Percentiles rank a stretch among this genome's conserved stretches.
phyloP scores from a whole-genome alignment of 768 basidiomycete genomes.

The Phaeolepiota aurea region DNA sequence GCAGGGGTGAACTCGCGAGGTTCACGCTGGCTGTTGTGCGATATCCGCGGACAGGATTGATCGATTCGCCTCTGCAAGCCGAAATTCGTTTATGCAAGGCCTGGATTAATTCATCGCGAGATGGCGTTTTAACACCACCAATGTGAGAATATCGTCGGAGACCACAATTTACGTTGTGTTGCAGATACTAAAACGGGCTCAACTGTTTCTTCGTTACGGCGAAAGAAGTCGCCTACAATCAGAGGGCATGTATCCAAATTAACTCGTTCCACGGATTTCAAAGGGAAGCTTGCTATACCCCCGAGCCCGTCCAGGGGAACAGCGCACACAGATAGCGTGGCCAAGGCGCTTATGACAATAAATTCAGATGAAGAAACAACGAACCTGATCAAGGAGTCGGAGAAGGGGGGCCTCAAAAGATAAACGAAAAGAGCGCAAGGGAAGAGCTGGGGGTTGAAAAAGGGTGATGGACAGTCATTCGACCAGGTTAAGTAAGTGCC shows the following conservation, averaged over 20 bases:
- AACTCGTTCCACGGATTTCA: conserved; percentile 27
- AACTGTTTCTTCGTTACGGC: not conserved
- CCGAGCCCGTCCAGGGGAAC: too few species aligned
- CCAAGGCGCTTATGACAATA: too few species aligned
- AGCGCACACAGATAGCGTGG: too few species aligned
- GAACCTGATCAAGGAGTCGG: too few species aligned
- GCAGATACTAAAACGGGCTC: conserved; percentile 37
- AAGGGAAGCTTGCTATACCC: conserved; percentile 31
- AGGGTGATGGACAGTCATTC: too few species aligned
- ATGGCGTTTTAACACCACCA: conserved; percentile 48
- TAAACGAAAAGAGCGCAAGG: too few species aligned
- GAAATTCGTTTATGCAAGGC: conserved; percentile 24
- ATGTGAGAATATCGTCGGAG: conserved; percentile 60
- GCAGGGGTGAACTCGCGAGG: too few species aligned
- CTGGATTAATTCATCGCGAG: conserved; percentile 34
- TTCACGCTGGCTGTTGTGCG: too few species aligned
- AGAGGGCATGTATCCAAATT: conserved; percentile 17
- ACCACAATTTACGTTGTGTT: conserved; percentile 64
- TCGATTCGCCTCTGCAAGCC: conserved; percentile 15
- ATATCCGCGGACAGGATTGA: conserved; percentile 11
- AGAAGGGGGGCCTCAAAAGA: too few species aligned
- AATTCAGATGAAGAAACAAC: too few species aligned
- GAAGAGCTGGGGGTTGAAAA: too few species aligned
- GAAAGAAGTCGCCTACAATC: conserved; percentile 20
- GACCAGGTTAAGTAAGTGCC: too few species aligned